Base-by-base conservation (phyloP, 345 rosid genomes). In the Arabis hirsuta region DNA sequence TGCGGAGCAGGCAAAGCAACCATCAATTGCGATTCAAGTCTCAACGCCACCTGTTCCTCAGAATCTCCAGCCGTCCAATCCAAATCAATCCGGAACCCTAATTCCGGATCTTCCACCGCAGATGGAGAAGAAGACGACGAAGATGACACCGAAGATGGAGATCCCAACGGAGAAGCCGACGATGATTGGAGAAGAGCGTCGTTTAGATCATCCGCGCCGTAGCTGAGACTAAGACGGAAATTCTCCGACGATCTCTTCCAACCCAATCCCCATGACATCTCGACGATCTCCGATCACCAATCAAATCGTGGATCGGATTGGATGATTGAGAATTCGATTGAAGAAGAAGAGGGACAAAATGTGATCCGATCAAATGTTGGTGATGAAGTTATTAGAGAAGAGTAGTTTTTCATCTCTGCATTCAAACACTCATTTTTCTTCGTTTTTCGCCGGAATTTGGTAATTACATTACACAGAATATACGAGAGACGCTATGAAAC, bases 231-330 rank as follows among this genome's bases (percentile, higher is more conserved):
- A 12, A 95, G 67, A 34, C 87, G 95, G 84, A 91, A 90, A 78
- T 73, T 76, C 82, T 95, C 98, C 76, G 87, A 84, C 4, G 98
- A 81, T 62, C 99, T 80, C 78, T 91, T 92, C 99, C 99, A 95
- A 39, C 99, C 97, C 63, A 94, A 73, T 50, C 96, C 97, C 98
- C 98, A 94, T 51, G 98, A 95, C 99, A 95, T 95, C 9, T 34
- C 58, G 56, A 39, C 13, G 69, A 69, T 74, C 58, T 32, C 70
- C 79, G 74, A 69, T 54, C 74, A 69, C 74, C 73, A 13, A 67
- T 45, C 29, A 20, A 14, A 29, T 4, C 48, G 63, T 34, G 4
- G 57, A 74, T 74, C 67, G 29, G 42, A 67, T 32, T 27, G 32
- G 31, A 4, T 27, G 27, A n/a, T 52, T 52, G 8, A 24, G 55